A percentile compares a stretch with the other conserved stretches of the same genome.
Evolutionary conservation across 2,329 filamentous ascomycete genomes (phyloP).

Genomic region (Alternaria gaisen): DNA sequence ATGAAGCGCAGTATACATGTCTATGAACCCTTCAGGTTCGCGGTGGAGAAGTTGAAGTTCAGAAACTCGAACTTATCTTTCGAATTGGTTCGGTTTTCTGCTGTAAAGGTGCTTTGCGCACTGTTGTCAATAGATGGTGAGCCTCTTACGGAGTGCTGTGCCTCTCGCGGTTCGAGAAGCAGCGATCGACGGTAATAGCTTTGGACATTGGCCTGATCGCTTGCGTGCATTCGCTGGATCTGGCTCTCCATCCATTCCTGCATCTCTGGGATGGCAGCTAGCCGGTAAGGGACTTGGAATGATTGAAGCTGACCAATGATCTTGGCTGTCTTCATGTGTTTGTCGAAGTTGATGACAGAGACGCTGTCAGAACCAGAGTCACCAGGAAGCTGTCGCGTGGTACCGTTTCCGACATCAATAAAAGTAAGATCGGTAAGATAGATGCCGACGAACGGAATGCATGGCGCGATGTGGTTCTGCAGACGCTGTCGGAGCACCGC

Average conservation of each 20-base stretch:
- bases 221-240: conserved; percentile 75
- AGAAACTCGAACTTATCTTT: conserved; percentile 51
- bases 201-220: conserved; percentile 69
- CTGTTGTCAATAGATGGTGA: conserved; percentile 40
- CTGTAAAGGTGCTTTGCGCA: conserved; percentile 34
- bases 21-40: conserved; percentile 46
- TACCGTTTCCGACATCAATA: conserved; percentile 90
- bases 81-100: conserved; percentile 41
- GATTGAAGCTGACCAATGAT: conserved; percentile 95
- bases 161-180: conserved; percentile 78
- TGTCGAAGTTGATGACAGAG: conserved; percentile 96
- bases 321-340: conserved; percentile 91
- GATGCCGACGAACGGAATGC: conserved; percentile 93
- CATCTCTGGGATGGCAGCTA: conserved; percentile 84
- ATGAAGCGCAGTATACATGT: conserved; percentile 29
- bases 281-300: conserved; percentile 91
- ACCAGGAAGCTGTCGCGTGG: conserved; percentile 77
- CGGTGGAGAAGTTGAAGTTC: conserved; percentile 48
- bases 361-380: conserved; percentile 68
- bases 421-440: conserved; percentile 97
- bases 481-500: conserved; percentile 83
- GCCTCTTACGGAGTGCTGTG: conserved; percentile 37
- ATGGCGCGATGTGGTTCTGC: conserved; percentile 87
- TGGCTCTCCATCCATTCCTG: conserved; percentile 92
- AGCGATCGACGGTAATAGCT: conserved; percentile 84